Evolutionary conservation across 306 rosid species (phyloP), one percentile per base, ranked within the genome.

Genomic region (Senna tora): DNA sequence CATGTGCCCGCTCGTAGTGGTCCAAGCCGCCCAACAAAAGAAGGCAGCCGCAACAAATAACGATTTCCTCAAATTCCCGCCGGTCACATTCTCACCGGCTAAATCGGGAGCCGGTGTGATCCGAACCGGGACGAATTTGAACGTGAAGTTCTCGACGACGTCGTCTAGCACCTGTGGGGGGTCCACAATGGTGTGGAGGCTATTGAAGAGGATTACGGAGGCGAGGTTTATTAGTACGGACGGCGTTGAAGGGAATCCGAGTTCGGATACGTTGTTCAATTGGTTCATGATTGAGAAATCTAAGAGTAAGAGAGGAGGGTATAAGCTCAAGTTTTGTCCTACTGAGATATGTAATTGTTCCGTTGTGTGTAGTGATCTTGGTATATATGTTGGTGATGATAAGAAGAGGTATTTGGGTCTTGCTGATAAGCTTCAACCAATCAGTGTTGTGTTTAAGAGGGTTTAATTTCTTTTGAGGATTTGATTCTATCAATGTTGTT

Each of bases 291-390:
- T 86, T 5, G 84, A 78, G 65, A 83, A 81, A 38, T 30, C 70
- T 0, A 14, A 13, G 8, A 13, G 2, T 32, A 32, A 32, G 15
- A 30, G 19, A 0, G 77, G 67, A 22, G 80, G 74, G 21, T 86
- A 83, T 74, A 86, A 83, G 59, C 61, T 86, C 8, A 72, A 53
- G 6, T 86, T 83, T 34, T 86, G 87, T 21, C 90, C 90, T 6
- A 72, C 52, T 14, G 17, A 45, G 1, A 82, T 86, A 4, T 86
- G 87, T 13, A 42, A 36, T 39, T 86, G 90, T 67, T 69, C 74
- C 28, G 84, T 86, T 21, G 1, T 73, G 28, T 83, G 90, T 20
- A 69, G 68, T 20, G 90, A 83, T 15, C 33, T 63, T 1, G 52
- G 68, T 33, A 41, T 63, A 2, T 63, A 2, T 19, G 33, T 39